A percentile compares a stretch with the other conserved stretches of the same genome.
Evolutionary conservation across 176 grass and related monocot species (phyloP).

Genomic region (Rhynchospora pubera): DNA sequence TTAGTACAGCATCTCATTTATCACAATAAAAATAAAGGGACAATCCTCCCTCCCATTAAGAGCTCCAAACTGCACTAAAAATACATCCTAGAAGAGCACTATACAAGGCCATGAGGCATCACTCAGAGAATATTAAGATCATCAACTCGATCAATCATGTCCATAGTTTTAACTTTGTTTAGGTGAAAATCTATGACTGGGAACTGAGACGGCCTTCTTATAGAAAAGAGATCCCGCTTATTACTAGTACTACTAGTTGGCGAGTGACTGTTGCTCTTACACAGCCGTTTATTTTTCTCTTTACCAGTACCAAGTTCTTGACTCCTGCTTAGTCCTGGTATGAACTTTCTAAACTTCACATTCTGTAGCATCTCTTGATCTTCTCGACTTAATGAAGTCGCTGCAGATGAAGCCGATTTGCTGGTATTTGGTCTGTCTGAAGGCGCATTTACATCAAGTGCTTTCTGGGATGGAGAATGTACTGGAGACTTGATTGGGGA

Average conservation of each 20-base stretch:
- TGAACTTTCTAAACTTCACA: constrained; percentile 77
- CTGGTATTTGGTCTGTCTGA: constrained; percentile 26
- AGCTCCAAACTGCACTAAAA: neutral
- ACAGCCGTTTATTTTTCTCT: constrained; percentile 57
- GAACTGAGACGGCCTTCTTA: constrained; percentile 53
- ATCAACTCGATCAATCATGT: constrained; percentile 85
- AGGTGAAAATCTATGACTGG: constrained; percentile 83
- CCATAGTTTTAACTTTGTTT: constrained; percentile 69
- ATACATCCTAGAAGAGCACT: neutral
- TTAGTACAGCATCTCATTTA: neutral
- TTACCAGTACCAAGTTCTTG: constrained; percentile 72
- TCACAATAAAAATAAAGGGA: neutral
- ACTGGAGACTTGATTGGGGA: constrained; percentile 90
- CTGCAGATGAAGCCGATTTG: constrained; percentile 33
- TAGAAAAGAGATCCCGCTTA: constrained; percentile 54
- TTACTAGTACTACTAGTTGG: constrained; percentile 44
- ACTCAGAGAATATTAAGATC: constrained; percentile 50
- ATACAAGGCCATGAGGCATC: neutral
- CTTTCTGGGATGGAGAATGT: constrained; percentile 59
- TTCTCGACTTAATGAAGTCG: constrained; percentile 57
- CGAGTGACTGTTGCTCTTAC: constrained; percentile 93
- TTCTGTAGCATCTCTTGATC: constrained; percentile 91
- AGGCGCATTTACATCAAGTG: constrained; percentile 27
- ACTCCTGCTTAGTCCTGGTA: constrained; percentile 89
- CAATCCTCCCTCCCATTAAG: neutral